Conservation (phyloP, 805 yeast species). For the Candida silvatica region DNA sequence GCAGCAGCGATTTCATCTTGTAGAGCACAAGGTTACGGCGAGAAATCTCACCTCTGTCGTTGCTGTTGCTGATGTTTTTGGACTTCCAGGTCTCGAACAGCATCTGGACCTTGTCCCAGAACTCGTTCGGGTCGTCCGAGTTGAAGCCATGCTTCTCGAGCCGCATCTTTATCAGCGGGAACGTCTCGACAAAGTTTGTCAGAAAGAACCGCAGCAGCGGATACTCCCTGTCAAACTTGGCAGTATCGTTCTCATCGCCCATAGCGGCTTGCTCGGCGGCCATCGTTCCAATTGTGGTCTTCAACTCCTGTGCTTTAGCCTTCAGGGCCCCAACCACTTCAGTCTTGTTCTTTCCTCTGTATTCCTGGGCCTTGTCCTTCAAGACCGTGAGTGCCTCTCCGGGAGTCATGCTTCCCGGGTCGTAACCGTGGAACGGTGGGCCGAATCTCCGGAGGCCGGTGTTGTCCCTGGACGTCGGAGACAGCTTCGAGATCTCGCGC, state of each 20-base stretch:
- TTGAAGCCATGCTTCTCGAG: conserved; percentile 12
- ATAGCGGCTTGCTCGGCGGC: conserved; percentile 12
- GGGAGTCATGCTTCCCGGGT: conserved; percentile 15
- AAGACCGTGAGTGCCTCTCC: conserved; percentile 8
- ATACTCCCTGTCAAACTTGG: conserved; percentile 34
- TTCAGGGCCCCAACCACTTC: no score
- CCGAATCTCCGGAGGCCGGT: conserved; percentile 66
- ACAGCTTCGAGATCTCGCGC: conserved; percentile 50
- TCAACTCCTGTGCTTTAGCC: conserved; percentile 12
- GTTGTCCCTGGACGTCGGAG: conserved; percentile 39
- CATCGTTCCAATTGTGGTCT: no score
- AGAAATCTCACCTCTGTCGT: conserved; percentile 68
- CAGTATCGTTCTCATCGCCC: no score
- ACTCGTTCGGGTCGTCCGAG: conserved; percentile 20
- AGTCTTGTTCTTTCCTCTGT: no score
- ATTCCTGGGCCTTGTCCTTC: no score
- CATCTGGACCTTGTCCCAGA: conserved; percentile 82
- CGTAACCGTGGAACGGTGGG: conserved; percentile 53
- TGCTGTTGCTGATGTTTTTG: conserved; percentile 62
- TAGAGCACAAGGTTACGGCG: conserved; percentile 56
- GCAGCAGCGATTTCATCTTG: conserved; percentile 53
- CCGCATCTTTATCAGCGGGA: conserved; percentile 67
- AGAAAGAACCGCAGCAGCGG: conserved; percentile 69
- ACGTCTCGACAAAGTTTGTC: conserved; percentile 48
- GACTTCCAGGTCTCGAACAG: conserved; percentile 73